Conservation (phyloP, 179 eudicot species). For the Sideroxylon spinosum region DNA sequence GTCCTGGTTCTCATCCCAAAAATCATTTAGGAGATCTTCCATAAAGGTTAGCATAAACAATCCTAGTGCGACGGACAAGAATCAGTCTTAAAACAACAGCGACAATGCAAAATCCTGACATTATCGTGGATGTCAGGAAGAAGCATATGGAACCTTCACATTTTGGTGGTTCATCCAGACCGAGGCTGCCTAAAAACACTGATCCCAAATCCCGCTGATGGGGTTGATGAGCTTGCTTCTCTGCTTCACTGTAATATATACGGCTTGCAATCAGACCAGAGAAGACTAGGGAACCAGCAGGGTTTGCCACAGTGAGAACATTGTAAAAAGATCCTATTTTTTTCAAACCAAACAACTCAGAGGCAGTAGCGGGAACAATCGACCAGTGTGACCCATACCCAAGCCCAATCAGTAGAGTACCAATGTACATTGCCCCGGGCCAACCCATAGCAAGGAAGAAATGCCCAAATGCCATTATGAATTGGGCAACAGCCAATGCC, state of each 20-base stretch:
- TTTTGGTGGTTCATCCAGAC: slow-evolving; percentile 51
- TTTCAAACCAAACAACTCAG: slow-evolving; percentile 47
- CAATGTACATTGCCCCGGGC: slow-evolving; percentile 46
- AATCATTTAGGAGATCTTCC: slow-evolving; percentile 51
- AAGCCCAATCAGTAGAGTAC: slow-evolving; percentile 47
- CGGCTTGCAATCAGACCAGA: slow-evolving; percentile 42
- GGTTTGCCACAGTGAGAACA: slow-evolving; percentile 45
- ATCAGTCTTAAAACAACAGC: slow-evolving; percentile 61
- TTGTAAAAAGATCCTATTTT: slow-evolving; percentile 47
- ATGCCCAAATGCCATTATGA: slow-evolving; percentile 45
- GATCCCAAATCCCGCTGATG: slow-evolving; percentile 29
- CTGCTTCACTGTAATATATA: slow-evolving; percentile 48
- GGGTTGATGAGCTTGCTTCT: slow-evolving; percentile 41
- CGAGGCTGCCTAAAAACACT: slow-evolving; percentile 24
- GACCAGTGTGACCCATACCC: slow-evolving; percentile 57
- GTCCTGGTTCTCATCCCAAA: background rate
- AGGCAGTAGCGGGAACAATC: slow-evolving; percentile 46
- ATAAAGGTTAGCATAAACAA: slow-evolving; percentile 65
- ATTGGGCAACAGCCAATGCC: slow-evolving; percentile 42
- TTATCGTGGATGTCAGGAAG: slow-evolving; percentile 66
- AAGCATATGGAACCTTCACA: slow-evolving; percentile 79
- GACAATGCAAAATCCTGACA: slow-evolving; percentile 67
- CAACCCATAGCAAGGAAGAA: slow-evolving; percentile 46
- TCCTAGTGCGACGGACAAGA: slow-evolving; percentile 74
- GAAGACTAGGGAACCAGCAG: slow-evolving; percentile 42